These are phyloP conservation scores for Diplotaxis tenuifolia DNA, from an alignment of 345 rosid genomes.

Conservation along the genomic window DNA sequence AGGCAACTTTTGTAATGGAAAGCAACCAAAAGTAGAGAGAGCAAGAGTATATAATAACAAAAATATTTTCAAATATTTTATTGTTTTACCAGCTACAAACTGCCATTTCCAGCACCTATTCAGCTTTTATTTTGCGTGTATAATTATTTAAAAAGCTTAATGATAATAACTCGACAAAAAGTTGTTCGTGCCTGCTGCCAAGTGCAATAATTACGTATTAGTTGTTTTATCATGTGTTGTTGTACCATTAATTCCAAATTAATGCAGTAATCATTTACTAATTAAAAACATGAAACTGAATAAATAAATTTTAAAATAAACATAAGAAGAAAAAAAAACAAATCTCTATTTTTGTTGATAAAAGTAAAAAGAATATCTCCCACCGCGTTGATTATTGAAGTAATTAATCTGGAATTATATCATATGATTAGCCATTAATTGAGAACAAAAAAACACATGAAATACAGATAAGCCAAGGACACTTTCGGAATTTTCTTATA, in stretches of 20 bases:
- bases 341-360: background rate
- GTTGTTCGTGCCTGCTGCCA: conserved; percentile 15
- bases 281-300: background rate
- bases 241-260: background rate
- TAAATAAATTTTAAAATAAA: too few species aligned
- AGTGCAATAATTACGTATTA: conserved; percentile 12
- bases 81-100: conserved; percentile 21
- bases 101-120: conserved; percentile 2
- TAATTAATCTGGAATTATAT: too few species aligned
- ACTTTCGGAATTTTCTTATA: conserved; percentile 14
- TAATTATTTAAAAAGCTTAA: background rate
- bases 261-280: background rate
- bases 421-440: conserved; percentile 7
- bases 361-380: background rate
- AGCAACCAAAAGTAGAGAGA: conserved; percentile 4
- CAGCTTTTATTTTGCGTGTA: background rate
- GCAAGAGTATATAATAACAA: background rate
- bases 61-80: background rate
- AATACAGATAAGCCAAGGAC: conserved; percentile 17
- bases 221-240: conserved; percentile 1
- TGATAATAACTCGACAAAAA: conserved; percentile 12
- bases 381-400: background rate
- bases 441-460: conserved; percentile 22
- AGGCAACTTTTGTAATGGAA: conserved; percentile 14
- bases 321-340: background rate